Evolutionary conservation across 1,139 yeast genomes (phyloP).

Genomic region (Geotrichum australiense): DNA sequence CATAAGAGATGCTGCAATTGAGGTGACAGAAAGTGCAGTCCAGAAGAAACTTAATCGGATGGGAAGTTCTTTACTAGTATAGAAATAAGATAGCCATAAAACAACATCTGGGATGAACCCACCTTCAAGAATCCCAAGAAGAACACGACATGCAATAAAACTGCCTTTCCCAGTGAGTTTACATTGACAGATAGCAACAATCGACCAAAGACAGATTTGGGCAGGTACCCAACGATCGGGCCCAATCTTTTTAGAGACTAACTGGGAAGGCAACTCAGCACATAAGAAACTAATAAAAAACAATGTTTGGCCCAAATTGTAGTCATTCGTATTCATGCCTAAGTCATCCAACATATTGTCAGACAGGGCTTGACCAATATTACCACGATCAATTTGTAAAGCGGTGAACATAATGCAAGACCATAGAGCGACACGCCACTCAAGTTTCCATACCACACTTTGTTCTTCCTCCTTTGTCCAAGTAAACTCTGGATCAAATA

Average conservation of each 20-base stretch:
- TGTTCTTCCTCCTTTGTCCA: slow-evolving; percentile 45
- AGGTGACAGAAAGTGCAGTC: slow-evolving; percentile 32
- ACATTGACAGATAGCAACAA: slow-evolving; percentile 43
- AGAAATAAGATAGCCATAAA: slow-evolving; percentile 49
- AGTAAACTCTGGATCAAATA: slow-evolving; percentile 43
- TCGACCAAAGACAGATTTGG: slow-evolving; percentile 46
- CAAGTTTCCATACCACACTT: slow-evolving; percentile 37
- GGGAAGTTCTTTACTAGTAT: slow-evolving; percentile 44
- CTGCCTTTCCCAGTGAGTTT: slow-evolving; percentile 35
- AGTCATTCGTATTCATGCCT: slow-evolving; percentile 42
- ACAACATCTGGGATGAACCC: slow-evolving; percentile 51
- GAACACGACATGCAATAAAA: slow-evolving; percentile 40
- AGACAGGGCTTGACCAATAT: slow-evolving; percentile 45
- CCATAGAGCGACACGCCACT: slow-evolving; percentile 40
- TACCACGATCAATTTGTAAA: slow-evolving; percentile 47
- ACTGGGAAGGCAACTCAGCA: slow-evolving; percentile 50
- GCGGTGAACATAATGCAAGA: slow-evolving; percentile 46
- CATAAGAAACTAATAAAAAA: slow-evolving; percentile 40
- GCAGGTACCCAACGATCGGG: slow-evolving; percentile 51
- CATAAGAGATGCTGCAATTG: slow-evolving; percentile 34
- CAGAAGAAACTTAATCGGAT: slow-evolving; percentile 44
- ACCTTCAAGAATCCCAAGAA: slow-evolving; percentile 46
- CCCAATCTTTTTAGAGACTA: slow-evolving; percentile 46
- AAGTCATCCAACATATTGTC: slow-evolving; percentile 44
- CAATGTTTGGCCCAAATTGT: slow-evolving; percentile 44